Evolutionary conservation across 23 red algal species (phyloP).

Genomic region (Gracilaria gracilis): DNA sequence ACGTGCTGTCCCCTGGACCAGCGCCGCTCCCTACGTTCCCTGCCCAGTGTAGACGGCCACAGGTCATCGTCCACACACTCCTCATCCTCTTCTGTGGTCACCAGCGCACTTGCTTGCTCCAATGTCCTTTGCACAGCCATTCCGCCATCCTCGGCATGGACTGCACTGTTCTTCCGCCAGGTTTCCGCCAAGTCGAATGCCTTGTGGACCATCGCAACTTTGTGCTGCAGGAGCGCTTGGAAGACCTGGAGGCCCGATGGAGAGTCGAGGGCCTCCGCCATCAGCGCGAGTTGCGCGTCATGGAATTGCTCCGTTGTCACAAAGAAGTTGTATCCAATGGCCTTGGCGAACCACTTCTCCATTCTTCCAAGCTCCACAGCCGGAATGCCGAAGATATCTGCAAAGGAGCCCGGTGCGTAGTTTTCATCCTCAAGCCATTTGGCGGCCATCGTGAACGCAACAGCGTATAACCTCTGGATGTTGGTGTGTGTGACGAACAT

Average conservation of each 20-base stretch:
- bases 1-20: not conserved
- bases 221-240: not conserved
- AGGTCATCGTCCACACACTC: not conserved
- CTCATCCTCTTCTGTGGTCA: not conserved
- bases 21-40: not conserved
- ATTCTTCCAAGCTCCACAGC: constrained; percentile 1
- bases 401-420: not conserved
- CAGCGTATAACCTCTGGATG: constrained; percentile 20
- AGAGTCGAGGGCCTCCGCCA: constrained; percentile 27
- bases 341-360: not conserved
- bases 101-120: not conserved
- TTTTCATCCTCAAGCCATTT: constrained; percentile 5
- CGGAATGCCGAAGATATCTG: not conserved
- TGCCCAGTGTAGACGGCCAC: not conserved
- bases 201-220: constrained; percentile 5
- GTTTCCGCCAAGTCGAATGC: not conserved
- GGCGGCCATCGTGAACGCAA: constrained; percentile 22
- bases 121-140: not conserved
- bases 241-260: constrained; percentile 10
- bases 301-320: constrained; percentile 9
- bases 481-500: constrained; percentile 9
- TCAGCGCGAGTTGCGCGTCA: constrained; percentile 1
- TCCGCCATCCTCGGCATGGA: not conserved
- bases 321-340: constrained; percentile 1
- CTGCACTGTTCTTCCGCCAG: not conserved